Conservation (phyloP, 2,329 filamentous ascomycete species). For the Chaetomium sp. region DNA sequence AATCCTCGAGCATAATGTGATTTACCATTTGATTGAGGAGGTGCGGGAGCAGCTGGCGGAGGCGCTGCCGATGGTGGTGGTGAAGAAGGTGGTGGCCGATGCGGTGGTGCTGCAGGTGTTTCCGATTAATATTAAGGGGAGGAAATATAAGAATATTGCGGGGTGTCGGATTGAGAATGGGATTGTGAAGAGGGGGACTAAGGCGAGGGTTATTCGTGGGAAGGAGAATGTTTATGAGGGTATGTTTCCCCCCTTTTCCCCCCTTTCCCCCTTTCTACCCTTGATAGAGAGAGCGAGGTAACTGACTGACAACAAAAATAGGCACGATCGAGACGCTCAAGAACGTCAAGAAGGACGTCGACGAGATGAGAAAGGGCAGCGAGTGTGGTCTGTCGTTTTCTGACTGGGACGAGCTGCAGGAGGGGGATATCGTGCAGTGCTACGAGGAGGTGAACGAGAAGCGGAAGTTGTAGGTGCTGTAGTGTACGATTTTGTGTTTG, state of each 20-base stretch:
- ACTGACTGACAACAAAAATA: slow-evolving; percentile 32
- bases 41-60: slow-evolving; percentile 62
- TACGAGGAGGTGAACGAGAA: slow-evolving; percentile 76
- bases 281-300: background rate
- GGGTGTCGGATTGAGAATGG: slow-evolving; percentile 87
- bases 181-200: slow-evolving; percentile 53
- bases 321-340: slow-evolving; percentile 77
- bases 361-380: slow-evolving; percentile 82
- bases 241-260: slow-evolving; percentile 44
- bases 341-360: slow-evolving; percentile 85
- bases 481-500: background rate
- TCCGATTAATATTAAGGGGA: slow-evolving; percentile 70
- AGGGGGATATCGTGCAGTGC: slow-evolving; percentile 80
- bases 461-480: slow-evolving; percentile 43
- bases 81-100: slow-evolving; percentile 71
- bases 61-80: slow-evolving; percentile 60
- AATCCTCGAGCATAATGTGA: slow-evolving; percentile 80
- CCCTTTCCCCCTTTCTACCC: slow-evolving; percentile 1
- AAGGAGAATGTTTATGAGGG: slow-evolving; percentile 74
- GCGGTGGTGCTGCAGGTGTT: slow-evolving; percentile 81
- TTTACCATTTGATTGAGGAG: slow-evolving; percentile 72
- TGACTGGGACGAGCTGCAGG: slow-evolving; percentile 67
- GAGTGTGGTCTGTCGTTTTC: slow-evolving; percentile 89
- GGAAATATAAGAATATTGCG: slow-evolving; percentile 67
- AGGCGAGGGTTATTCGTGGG: slow-evolving; percentile 65